These are phyloP conservation scores for Fusarium bactridioides DNA, from an alignment of 2,329 filamentous ascomycete species.

Conservation along the genomic window DNA sequence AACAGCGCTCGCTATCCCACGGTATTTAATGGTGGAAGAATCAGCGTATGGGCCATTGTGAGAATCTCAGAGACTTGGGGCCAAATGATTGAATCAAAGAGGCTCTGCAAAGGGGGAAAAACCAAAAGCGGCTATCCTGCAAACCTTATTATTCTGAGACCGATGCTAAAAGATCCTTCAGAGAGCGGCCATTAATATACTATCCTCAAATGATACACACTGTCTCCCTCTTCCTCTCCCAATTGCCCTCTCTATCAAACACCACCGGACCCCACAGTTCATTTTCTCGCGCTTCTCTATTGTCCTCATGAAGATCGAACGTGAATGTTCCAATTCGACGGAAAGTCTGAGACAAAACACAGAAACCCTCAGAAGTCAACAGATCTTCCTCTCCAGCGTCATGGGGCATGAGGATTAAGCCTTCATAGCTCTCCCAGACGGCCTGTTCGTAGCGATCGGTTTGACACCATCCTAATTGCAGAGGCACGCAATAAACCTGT, in stretches of 20 bases:
- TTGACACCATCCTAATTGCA: neutral
- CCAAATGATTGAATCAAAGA: neutral
- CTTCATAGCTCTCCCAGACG: conserved; percentile 3
- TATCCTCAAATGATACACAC: neutral
- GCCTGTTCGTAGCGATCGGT: conserved; percentile 4
- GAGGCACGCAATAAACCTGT: neutral
- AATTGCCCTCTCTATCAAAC: rapidly evolving
- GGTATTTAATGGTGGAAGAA: no score
- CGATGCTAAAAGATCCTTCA: rapidly evolving
- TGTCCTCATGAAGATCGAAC: neutral
- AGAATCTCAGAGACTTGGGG: no score
- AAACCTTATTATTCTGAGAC: no score
- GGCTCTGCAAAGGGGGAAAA: no score
- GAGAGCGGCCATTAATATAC: no score
- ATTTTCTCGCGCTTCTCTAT: neutral
- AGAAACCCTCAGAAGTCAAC: neutral
- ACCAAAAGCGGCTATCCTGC: no score
- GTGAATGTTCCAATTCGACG: neutral
- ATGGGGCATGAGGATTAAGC: neutral
- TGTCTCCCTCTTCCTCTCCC: neutral
- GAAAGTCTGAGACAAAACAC: neutral
- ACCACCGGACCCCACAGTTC: neutral
- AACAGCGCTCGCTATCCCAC: no score
- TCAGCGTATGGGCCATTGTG: no score
- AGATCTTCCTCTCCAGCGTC: neutral